These are phyloP conservation scores for Panellus pusillus DNA, from an alignment of 768 basidiomycete species.

Conservation along the genomic window DNA sequence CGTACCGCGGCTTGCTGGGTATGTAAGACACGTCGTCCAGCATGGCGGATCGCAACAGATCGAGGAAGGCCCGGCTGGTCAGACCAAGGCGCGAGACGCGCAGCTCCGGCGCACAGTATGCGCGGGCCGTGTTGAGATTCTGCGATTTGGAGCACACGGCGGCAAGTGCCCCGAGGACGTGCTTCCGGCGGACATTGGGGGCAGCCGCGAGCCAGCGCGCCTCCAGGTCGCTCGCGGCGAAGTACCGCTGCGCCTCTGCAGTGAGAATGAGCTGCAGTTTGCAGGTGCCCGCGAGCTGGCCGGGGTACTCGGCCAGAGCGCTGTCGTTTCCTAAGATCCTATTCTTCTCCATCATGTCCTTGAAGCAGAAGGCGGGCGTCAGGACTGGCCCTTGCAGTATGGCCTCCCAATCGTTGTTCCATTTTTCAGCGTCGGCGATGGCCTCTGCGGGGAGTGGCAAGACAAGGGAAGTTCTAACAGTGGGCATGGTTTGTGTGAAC, in stretches of 20 bases:
- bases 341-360: not conserved
- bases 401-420: slow-evolving; percentile 16
- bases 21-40: slow-evolving; percentile 3
- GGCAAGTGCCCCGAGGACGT: slow-evolving; percentile 4
- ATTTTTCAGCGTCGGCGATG: slow-evolving; percentile 11
- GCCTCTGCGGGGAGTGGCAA: not conserved
- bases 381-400: not conserved
- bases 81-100: slow-evolving; percentile 5
- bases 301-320: not conserved
- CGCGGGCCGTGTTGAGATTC: slow-evolving; percentile 7
- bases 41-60: slow-evolving; percentile 4
- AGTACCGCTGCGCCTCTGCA: slow-evolving; percentile 4
- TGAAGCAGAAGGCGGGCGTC: not conserved
- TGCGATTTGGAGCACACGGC: slow-evolving; percentile 8
- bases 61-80: slow-evolving; percentile 8
- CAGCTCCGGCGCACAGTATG: slow-evolving; percentile 1
- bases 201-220: slow-evolving; percentile 6
- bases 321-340: not conserved
- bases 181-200: not conserved
- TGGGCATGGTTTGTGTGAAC: too few species aligned
- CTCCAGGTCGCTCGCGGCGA: slow-evolving; percentile 14
- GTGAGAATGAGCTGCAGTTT: slow-evolving; percentile 9
- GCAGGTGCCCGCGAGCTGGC: slow-evolving; percentile 6
- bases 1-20: too few species aligned
- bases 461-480: too few species aligned